These are phyloP conservation scores for Citrus cavaleriei DNA, from an alignment of 345 rosid genomes.

Conservation along the genomic window DNA sequence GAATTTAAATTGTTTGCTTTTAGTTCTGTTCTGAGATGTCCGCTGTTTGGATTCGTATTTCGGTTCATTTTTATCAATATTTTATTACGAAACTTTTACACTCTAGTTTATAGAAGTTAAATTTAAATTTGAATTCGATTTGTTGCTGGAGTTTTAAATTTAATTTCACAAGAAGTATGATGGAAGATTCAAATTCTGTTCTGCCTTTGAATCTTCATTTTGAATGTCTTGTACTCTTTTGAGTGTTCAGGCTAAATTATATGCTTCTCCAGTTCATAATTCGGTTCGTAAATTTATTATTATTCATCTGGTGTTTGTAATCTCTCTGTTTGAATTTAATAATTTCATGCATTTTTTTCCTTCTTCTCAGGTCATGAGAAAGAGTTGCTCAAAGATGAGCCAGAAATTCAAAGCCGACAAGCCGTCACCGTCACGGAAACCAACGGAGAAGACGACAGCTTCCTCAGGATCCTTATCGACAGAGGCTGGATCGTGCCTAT, in stretches of 20 bases:
- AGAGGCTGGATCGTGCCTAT: constrained; percentile 48
- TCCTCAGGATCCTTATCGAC: constrained; percentile 34
- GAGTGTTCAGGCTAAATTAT: not conserved
- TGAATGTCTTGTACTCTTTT: not conserved
- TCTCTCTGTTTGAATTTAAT: not conserved
- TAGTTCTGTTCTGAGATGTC: too few relatives aligned
- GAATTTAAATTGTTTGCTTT: too few relatives aligned
- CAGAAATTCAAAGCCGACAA: constrained; percentile 12
- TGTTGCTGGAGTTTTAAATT: not conserved
- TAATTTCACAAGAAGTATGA: not conserved
- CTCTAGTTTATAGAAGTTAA: too few relatives aligned
- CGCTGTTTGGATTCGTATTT: too few relatives aligned
- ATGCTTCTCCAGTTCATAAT: not conserved
- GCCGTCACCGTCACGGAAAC: not conserved
- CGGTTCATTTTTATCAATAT: too few relatives aligned
- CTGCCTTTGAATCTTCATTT: not conserved
- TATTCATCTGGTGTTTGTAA: not conserved
- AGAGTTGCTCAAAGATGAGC: constrained; percentile 43
- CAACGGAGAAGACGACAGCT: constrained; percentile 5
- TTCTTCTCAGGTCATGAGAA: constrained; percentile 42
- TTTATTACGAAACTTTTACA: too few relatives aligned
- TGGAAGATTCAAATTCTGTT: not conserved
- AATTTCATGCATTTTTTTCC: not conserved
- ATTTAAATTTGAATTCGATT: too few relatives aligned
- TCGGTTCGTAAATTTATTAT: not conserved